A percentile compares a stretch with the other conserved stretches of the same genome.
phyloP scores from a whole-genome alignment of 306 rosid species.

The Mimosa bimucronata region DNA sequence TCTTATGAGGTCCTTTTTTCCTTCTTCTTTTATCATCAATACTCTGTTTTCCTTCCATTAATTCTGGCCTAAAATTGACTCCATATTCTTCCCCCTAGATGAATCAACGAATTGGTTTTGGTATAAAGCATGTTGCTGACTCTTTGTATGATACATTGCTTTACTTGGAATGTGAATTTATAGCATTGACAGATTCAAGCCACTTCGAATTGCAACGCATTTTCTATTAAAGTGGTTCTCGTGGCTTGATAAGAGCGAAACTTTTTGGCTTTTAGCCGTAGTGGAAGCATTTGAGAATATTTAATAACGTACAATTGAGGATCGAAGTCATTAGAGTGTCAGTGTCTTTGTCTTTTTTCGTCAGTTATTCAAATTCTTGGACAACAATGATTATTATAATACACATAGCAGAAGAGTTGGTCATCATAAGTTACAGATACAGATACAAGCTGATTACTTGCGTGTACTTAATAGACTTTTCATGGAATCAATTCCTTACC shows the following conservation, averaged over 20 bases:
- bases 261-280: slow-evolving; percentile 4
- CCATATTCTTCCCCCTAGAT: too few relatives aligned
- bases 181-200: not conserved
- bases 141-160: not conserved
- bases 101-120: too few relatives aligned
- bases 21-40: not conserved
- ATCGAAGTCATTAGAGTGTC: not conserved
- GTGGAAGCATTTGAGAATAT: slow-evolving; percentile 1
- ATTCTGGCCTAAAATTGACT: not conserved
- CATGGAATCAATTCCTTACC: slow-evolving; percentile 10
- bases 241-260: not conserved
- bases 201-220: slow-evolving; percentile 5
- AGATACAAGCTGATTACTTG: not conserved
- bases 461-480: not conserved
- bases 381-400: not conserved
- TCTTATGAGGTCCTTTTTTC: not conserved
- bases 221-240: not conserved
- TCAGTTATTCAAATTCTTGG: not conserved
- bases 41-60: not conserved
- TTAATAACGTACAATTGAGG: slow-evolving; percentile 4
- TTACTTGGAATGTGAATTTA: not conserved
- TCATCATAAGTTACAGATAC: not conserved
- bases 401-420: not conserved
- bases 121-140: not conserved
- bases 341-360: not conserved